phyloP scores from a whole-genome alignment of 83 land plant species.

The Thuja plicata region DNA sequence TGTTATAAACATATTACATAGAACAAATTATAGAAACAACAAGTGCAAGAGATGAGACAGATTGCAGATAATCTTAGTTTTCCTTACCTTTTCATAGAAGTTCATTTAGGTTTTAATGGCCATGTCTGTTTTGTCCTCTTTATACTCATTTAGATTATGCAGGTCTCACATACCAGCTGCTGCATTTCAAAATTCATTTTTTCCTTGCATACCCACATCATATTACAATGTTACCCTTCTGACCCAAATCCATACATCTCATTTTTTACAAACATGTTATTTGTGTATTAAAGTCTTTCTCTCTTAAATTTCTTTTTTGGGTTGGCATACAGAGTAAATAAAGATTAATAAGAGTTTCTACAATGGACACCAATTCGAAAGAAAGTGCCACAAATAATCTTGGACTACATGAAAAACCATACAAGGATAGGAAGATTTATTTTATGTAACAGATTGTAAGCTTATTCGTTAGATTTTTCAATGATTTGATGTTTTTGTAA shows the following conservation, averaged over 20 bases:
- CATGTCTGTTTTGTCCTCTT: background rate
- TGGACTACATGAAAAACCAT: slow-evolving; percentile 56
- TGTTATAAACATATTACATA: no score
- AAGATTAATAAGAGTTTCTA: background rate
- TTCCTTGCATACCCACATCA: background rate
- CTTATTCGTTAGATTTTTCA: background rate
- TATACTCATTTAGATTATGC: background rate
- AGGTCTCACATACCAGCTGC: background rate
- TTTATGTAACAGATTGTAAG: slow-evolving; percentile 88
- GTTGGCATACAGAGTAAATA: background rate
- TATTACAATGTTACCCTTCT: background rate
- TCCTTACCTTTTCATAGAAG: background rate
- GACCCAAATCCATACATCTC: background rate
- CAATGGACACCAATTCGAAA: slow-evolving; percentile 51
- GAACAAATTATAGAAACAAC: no score
- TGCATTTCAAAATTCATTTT: background rate
- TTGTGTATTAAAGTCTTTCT: background rate
- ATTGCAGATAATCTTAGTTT: slow-evolving; percentile 23
- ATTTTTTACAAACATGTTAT: background rate
- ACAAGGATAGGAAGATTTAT: slow-evolving; percentile 79
- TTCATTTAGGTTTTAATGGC: no score
- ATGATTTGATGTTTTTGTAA: background rate
- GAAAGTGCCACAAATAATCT: slow-evolving; percentile 75
- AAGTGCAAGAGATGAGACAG: slow-evolving; percentile 47
- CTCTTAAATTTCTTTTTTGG: background rate